These are phyloP conservation scores for Simplicillium sp. DNA, from an alignment of 2,329 filamentous ascomycete species.

Conservation along the genomic window DNA sequence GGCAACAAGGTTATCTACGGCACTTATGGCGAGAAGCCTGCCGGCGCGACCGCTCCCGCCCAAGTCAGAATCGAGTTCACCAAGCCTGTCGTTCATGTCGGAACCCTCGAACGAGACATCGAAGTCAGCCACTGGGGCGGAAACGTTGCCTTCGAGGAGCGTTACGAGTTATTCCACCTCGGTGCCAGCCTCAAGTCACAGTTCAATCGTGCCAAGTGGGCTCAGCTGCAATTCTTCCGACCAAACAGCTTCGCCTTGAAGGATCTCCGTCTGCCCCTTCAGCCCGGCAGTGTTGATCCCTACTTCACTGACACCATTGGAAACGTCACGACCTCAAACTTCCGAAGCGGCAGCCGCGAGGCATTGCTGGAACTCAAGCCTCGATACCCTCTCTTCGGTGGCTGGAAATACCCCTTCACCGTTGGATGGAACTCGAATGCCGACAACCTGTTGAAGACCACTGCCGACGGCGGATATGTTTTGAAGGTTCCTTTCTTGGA, in stretches of 20 bases:
- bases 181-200: conserved; percentile 67
- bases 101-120: conserved; percentile 75
- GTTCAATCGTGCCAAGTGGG: conserved; percentile 72
- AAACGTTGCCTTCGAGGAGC: conserved; percentile 90
- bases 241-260: conserved; percentile 70
- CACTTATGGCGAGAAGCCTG: conserved; percentile 74
- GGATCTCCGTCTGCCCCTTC: conserved; percentile 71
- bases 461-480: conserved; percentile 61
- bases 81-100: conserved; percentile 76
- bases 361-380: conserved; percentile 86
- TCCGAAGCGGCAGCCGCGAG: conserved; percentile 67
- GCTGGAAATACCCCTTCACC: conserved; percentile 96
- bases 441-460: conserved; percentile 62
- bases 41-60: conserved; percentile 63
- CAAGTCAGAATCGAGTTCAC: conserved; percentile 91
- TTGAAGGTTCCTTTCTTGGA: conserved; percentile 90
- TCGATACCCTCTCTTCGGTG: conserved; percentile 91
- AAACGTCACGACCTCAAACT: conserved; percentile 90
- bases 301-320: conserved; percentile 97
- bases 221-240: conserved; percentile 64
- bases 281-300: conserved; percentile 69
- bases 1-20: conserved; percentile 85
- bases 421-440: conserved; percentile 92
- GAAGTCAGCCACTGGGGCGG: conserved; percentile 98
- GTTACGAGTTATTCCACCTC: conserved; percentile 79